Percentiles rank a stretch among this genome's conserved stretches.
Conservation (phyloP, 192 early-diverging fungal species). For the Coemansia aciculifera region DNA sequence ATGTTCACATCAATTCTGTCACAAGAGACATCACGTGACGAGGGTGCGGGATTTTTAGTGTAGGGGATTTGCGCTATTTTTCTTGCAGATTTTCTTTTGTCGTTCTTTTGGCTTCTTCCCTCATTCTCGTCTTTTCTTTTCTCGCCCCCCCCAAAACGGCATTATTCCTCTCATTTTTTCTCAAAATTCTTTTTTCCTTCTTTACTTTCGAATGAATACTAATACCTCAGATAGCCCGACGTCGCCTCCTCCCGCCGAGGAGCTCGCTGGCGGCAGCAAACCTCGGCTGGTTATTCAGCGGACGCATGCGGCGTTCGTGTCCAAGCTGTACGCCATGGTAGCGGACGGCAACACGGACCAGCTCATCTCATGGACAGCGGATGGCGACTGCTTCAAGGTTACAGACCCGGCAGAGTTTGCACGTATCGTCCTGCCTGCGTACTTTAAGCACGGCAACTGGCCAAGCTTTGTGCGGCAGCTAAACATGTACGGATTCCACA, state of each 20-base stretch:
- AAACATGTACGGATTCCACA: conserved; percentile 63
- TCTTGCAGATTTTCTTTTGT: conserved; percentile 1
- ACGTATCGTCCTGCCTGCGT: conserved; percentile 69
- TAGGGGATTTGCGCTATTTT: neutral
- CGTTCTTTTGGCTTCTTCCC: conserved; percentile 10
- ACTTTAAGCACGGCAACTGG: conserved; percentile 91
- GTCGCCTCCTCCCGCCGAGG: neutral
- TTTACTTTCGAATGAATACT: neutral
- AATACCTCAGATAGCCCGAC: neutral
- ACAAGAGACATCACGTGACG: neutral
- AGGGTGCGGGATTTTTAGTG: conserved; percentile 12
- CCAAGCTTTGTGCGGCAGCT: conserved; percentile 87
- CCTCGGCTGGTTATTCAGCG: conserved; percentile 41
- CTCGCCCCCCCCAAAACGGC: neutral
- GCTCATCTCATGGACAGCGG: conserved; percentile 48
- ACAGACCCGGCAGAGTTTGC: conserved; percentile 79
- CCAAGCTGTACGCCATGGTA: conserved; percentile 55
- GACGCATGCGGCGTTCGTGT: conserved; percentile 52
- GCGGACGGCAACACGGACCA: conserved; percentile 27
- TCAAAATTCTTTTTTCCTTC: conserved; percentile 8
- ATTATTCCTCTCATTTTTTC: conserved; percentile 13
- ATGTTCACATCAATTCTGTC: neutral
- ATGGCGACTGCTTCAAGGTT: conserved; percentile 82
- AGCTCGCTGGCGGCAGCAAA: conserved; percentile 6
- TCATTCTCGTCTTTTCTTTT: conserved; percentile 3